Evolutionary conservation across 257 asterid genomes (phyloP).

Genomic region (Cinchona pubescens): DNA sequence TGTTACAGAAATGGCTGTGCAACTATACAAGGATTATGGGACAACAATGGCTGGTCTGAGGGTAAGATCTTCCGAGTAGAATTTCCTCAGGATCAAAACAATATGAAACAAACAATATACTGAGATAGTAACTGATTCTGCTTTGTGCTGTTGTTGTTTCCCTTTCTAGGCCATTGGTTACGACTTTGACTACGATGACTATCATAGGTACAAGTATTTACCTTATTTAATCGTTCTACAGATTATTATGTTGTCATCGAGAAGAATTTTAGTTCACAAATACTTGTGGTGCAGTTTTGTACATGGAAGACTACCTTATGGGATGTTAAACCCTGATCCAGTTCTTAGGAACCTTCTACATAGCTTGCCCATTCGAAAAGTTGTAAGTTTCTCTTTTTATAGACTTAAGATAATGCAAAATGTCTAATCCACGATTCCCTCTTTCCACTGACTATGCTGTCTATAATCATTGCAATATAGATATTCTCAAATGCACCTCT

Average conservation of each 20-base stretch:
- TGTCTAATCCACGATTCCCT: neutral
- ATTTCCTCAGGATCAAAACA: slow-evolving; percentile 6
- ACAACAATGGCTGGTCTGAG: slow-evolving; percentile 95
- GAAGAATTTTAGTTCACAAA: neutral
- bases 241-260: neutral
- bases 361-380: slow-evolving; percentile 71
- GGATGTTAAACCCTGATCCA: slow-evolving; percentile 63
- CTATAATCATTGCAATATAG: slow-evolving; percentile 31
- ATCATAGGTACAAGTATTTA: slow-evolving; percentile 53
- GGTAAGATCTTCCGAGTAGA: slow-evolving; percentile 34
- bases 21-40: slow-evolving; percentile 80
- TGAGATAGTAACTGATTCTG: neutral
- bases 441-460: slow-evolving; percentile 14
- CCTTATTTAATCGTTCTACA: slow-evolving; percentile 3
- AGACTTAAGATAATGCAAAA: neutral
- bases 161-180: slow-evolving; percentile 63
- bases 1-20: slow-evolving; percentile 60
- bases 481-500: slow-evolving; percentile 87
- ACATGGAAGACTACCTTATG: slow-evolving; percentile 88
- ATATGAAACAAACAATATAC: neutral
- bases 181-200: slow-evolving; percentile 81
- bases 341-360: slow-evolving; percentile 59
- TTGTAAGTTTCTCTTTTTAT: slow-evolving; percentile 42
- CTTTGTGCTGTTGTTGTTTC: neutral
- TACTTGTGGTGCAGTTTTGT: slow-evolving; percentile 48